These are phyloP conservation scores for Plasmodium malariae DNA, from an alignment of 169 alveolate genomes.

Conservation along the genomic window DNA sequence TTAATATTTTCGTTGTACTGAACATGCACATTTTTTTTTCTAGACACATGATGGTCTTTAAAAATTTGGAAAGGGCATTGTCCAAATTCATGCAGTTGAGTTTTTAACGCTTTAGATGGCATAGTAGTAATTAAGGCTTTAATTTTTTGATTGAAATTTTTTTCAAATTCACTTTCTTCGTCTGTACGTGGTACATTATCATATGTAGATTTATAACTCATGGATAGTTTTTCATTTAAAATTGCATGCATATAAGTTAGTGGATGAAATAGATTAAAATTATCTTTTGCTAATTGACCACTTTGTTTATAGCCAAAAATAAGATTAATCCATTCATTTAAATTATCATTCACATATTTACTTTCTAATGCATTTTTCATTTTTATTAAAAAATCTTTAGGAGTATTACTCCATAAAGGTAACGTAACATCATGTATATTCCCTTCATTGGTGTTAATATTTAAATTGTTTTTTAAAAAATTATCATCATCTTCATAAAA, in stretches of 20 bases:
- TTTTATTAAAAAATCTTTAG: constrained; percentile 83
- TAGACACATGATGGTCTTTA: constrained; percentile 87
- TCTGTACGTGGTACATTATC: constrained; percentile 70
- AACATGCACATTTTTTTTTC: constrained; percentile 1
- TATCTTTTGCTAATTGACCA: constrained; percentile 79
- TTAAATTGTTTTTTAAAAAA: constrained; percentile 90
- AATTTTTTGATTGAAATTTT: constrained; percentile 79
- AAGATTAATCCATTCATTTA: constrained; percentile 97
- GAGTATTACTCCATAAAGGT: constrained; percentile 90
- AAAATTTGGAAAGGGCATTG: constrained; percentile 92
- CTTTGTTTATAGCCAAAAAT: constrained; percentile 95
- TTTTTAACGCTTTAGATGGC: constrained; percentile 88
- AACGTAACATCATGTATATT: constrained; percentile 89
- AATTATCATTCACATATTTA: constrained; percentile 91
- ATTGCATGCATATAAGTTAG: constrained; percentile 89
- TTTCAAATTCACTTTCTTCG: constrained; percentile 30
- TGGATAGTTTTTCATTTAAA: constrained; percentile 62
- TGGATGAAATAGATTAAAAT: constrained; percentile 91
- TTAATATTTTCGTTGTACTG: constrained; percentile 2
- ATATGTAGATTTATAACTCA: background rate
- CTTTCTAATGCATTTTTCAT: constrained; percentile 96
- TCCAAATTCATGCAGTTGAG: constrained; percentile 92
- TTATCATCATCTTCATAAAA: constrained; percentile 91
- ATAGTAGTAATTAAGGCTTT: constrained; percentile 79
- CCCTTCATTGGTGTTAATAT: constrained; percentile 84